Evolutionary conservation across 1,284 basidiomycete genomes (phyloP).

Genomic region (Sporisorium exsertum): DNA sequence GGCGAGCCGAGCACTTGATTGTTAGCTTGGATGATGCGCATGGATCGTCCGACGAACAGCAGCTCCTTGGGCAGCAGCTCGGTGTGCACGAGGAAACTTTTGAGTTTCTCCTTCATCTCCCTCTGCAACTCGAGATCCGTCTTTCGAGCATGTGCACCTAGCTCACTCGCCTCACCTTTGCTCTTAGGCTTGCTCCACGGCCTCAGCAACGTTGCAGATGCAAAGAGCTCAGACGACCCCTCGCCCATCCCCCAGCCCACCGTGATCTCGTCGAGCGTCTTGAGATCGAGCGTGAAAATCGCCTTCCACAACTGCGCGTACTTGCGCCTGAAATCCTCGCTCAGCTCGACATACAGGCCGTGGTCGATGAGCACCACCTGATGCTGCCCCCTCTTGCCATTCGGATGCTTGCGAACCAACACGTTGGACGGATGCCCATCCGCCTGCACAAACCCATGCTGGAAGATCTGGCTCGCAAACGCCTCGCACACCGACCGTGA

Average conservation of each 20-base stretch:
- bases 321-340: constrained; percentile 56
- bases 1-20: constrained; percentile 63
- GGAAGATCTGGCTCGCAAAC: constrained; percentile 63
- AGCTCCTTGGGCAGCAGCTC: constrained; percentile 64
- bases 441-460: constrained; percentile 63
- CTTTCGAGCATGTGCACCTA: constrained; percentile 35
- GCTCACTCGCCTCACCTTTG: constrained; percentile 18
- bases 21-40: constrained; percentile 65
- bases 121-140: constrained; percentile 49
- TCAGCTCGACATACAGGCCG: constrained; percentile 59
- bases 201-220: constrained; percentile 57
- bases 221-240: constrained; percentile 57
- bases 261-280: constrained; percentile 54
- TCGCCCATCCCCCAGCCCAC: constrained; percentile 62
- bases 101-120: constrained; percentile 59
- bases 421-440: constrained; percentile 63
- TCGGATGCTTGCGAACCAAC: constrained; percentile 58
- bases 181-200: constrained; percentile 59
- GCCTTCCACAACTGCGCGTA: constrained; percentile 64
- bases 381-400: constrained; percentile 52
- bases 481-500: constrained; percentile 57
- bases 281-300: constrained; percentile 59
- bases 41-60: constrained; percentile 59
- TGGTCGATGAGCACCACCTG: constrained; percentile 65
- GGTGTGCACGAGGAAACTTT: constrained; percentile 59